These are phyloP conservation scores for Aspergillus pseudoglaucus DNA, from an alignment of 2,329 filamentous ascomycete species.

Conservation along the genomic window DNA sequence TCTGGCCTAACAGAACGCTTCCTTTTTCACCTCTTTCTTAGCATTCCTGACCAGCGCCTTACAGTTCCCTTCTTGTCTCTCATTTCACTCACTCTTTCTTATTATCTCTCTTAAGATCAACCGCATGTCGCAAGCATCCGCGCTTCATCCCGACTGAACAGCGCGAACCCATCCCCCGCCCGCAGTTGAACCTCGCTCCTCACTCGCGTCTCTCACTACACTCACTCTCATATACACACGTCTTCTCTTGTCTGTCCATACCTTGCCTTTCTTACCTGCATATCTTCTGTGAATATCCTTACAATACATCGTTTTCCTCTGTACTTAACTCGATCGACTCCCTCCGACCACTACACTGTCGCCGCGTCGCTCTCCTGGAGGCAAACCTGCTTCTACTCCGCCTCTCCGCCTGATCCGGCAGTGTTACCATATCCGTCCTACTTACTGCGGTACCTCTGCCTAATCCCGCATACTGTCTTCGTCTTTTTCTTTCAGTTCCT, in stretches of 20 bases:
- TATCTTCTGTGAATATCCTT: background rate
- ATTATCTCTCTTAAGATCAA: background rate
- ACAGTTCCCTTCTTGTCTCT: background rate
- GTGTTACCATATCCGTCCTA: constrained; percentile 1
- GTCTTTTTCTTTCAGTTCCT: background rate
- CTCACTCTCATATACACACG: background rate
- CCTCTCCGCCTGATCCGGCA: background rate
- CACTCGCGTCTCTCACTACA: constrained; percentile 4
- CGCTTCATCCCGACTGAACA: too few relatives aligned
- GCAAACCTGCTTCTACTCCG: background rate
- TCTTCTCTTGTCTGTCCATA: background rate
- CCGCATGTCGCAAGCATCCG: too few relatives aligned
- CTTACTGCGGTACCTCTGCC: background rate
- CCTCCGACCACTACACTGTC: background rate
- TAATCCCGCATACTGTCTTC: background rate
- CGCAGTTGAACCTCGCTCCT: constrained; percentile 6
- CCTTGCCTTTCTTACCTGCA: background rate
- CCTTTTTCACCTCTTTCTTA: constrained; percentile 1
- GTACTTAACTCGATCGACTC: background rate
- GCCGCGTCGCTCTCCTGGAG: background rate
- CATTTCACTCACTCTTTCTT: background rate
- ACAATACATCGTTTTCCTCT: background rate
- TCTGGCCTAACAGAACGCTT: background rate
- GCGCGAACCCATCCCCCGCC: constrained; percentile 7
- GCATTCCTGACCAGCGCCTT: background rate